A percentile compares a stretch with the other conserved stretches of the same genome.
Conservation (phyloP, 1,284 basidiomycete genomes). For the Fomes fomentarius region DNA sequence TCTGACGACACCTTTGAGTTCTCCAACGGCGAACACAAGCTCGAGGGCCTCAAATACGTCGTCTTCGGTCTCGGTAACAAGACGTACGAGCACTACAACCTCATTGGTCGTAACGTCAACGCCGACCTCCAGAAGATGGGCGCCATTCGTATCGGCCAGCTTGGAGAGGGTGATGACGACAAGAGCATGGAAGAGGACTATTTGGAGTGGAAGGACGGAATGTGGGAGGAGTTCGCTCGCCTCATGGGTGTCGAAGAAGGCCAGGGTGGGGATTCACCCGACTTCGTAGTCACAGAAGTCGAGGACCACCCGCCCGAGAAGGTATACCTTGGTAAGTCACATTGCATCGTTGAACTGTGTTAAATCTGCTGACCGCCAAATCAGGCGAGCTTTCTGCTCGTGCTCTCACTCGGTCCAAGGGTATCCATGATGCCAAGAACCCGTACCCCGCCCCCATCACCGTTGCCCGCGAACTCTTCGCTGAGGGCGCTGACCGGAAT, state of each 20-base stretch:
- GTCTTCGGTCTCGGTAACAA: slow-evolving; percentile 94
- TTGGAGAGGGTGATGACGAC: slow-evolving; percentile 98
- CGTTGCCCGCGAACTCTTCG: slow-evolving; percentile 85
- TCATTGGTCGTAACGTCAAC: slow-evolving; percentile 85
- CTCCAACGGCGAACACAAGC: slow-evolving; percentile 74
- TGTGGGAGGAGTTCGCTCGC: slow-evolving; percentile 89
- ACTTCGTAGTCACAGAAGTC: slow-evolving; percentile 91
- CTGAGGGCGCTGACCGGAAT: slow-evolving; percentile 76
- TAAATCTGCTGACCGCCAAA: neutral
- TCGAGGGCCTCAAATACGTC: slow-evolving; percentile 93
- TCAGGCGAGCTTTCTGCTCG: slow-evolving; percentile 88
- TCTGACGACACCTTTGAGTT: slow-evolving; percentile 88
- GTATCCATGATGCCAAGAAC: slow-evolving; percentile 97
- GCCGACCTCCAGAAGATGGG: slow-evolving; percentile 78
- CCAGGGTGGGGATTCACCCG: slow-evolving; percentile 92
- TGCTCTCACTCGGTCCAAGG: slow-evolving; percentile 87
- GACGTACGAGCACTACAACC: slow-evolving; percentile 97
- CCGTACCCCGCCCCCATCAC: slow-evolving; percentile 89
- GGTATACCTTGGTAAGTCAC: slow-evolving; percentile 82
- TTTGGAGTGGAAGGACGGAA: slow-evolving; percentile 98
- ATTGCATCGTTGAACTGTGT: too few relatives aligned
- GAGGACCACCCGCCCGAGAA: slow-evolving; percentile 77
- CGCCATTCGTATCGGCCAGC: slow-evolving; percentile 84
- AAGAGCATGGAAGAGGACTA: slow-evolving; percentile 99
- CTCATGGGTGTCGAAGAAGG: slow-evolving; percentile 93